Evolutionary conservation across 192 early-diverging fungal species (phyloP).

Genomic region (Umbelopsis sp.): DNA sequence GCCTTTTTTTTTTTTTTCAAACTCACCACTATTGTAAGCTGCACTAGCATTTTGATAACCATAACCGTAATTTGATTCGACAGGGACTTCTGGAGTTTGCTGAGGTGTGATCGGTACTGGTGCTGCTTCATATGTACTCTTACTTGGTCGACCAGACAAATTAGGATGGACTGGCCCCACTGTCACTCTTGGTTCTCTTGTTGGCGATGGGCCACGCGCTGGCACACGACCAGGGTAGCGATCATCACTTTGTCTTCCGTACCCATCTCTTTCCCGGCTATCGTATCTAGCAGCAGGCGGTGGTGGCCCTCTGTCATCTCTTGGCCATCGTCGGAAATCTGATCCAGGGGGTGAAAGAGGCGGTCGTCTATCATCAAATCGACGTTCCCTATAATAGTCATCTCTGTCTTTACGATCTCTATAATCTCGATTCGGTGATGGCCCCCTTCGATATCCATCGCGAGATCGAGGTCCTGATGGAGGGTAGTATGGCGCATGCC

Average conservation of each 20-base stretch:
- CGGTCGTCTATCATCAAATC: slow-evolving; percentile 43
- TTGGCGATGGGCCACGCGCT: slow-evolving; percentile 39
- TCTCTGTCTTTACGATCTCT: slow-evolving; percentile 44
- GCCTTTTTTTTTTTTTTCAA: too few relatives aligned
- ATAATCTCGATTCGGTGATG: slow-evolving; percentile 40
- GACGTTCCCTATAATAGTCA: slow-evolving; percentile 48
- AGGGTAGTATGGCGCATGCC: slow-evolving; percentile 23
- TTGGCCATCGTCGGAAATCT: slow-evolving; percentile 37
- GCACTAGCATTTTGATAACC: slow-evolving; percentile 14
- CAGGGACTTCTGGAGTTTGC: slow-evolving; percentile 19
- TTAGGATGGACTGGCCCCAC: slow-evolving; percentile 12
- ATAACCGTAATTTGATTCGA: slow-evolving; percentile 19
- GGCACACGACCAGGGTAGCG: slow-evolving; percentile 24
- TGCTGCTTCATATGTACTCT: slow-evolving; percentile 38
- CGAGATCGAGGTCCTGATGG: slow-evolving; percentile 30
- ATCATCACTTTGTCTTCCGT: slow-evolving; percentile 11
- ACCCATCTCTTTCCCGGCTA: slow-evolving; percentile 5
- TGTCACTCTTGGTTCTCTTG: not conserved
- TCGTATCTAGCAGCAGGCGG: slow-evolving; percentile 29
- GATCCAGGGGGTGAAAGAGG: slow-evolving; percentile 29
- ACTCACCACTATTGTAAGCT: slow-evolving; percentile 16
- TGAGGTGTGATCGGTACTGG: slow-evolving; percentile 30
- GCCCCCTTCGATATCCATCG: slow-evolving; percentile 37
- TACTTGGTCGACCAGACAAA: slow-evolving; percentile 14
- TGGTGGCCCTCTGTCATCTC: slow-evolving; percentile 33